Evolutionary conservation across 192 early-diverging fungal genomes (phyloP), one percentile per base, ranked within the genome.

Genomic region (Coemansia sp.): DNA sequence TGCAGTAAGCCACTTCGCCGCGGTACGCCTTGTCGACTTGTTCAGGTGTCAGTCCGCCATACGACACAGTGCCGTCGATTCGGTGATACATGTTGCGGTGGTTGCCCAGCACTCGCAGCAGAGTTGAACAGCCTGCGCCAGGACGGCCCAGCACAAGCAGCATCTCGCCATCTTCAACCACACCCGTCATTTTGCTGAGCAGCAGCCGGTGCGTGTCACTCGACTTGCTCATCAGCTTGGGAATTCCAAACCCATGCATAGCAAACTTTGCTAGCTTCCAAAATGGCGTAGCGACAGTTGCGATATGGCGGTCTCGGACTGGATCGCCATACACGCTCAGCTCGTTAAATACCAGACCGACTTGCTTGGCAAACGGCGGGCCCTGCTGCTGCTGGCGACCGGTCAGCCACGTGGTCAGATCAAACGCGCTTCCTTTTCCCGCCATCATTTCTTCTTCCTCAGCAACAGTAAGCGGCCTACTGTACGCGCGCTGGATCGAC

Each of bases 1-100:
- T 83, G 64, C 88, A 89, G 63, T 92, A 94, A 18, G 84, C 83
- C 9, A 94, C 85, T 59, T 91, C 87, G 46, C 87, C 89, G 61
- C 87, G 86, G 64, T 88, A 90, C 48, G 82, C 67, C 25, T 78
- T 79, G 2, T 62, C 61, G 58, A 94, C 84, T 46, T 84, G 82
- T 12, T 80, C 65, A 12, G 84, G 67, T 12, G 81, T 74, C 58
- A 94, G 79, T 5, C 89, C 90, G 11, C 88, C 88, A 56, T 90
- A 89, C 20, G 80, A 78, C 51, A 88, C 84, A 0, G 68, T 69
- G 20, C 90, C 90, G 5, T 64, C 60, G 62, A 91, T 82, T 14
- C 66, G 23, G 36, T 59, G 58, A 60, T 84, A 87, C 4, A 81
- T 81, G 24, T 81, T 76, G 23, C 85, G 82, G 44, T 84, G 81